Percentiles rank a stretch among this genome's conserved stretches.
phyloP scores from a whole-genome alignment of 805 yeast genomes.

The Ogataea paradorogensis region DNA sequence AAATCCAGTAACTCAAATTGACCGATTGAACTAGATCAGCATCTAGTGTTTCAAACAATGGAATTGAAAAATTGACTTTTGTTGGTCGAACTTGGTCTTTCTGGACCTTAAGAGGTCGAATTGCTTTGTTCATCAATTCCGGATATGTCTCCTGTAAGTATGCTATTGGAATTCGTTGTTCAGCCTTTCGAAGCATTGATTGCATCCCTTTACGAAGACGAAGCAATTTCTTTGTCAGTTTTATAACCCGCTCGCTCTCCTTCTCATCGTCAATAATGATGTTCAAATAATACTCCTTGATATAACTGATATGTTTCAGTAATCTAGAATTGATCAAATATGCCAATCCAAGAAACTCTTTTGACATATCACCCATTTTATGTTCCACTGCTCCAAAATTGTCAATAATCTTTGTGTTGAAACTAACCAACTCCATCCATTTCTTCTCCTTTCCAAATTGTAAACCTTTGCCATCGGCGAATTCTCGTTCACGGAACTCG shows the following conservation, averaged over 20 bases:
- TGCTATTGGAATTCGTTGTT: conserved; percentile 13
- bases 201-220: conserved; percentile 14
- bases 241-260: conserved; percentile 1
- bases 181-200: conserved; percentile 18
- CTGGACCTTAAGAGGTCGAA: conserved; percentile 1
- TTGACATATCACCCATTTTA: conserved; percentile 1
- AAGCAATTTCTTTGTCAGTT: conserved; percentile 13
- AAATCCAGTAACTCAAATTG: conserved; percentile 23
- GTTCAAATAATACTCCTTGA: conserved; percentile 3
- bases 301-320: conserved; percentile 5
- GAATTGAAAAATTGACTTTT: conserved; percentile 9
- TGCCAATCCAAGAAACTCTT: conserved; percentile 8
- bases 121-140: conserved; percentile 9
- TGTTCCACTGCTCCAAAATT: conserved; percentile 17
- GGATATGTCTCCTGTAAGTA: conserved; percentile 18
- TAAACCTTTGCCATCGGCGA: background rate
- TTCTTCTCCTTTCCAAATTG: conserved; percentile 14
- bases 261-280: conserved; percentile 6
- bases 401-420: conserved; percentile 20
- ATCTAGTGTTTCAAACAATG: conserved; percentile 9
- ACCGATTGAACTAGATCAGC: conserved; percentile 13
- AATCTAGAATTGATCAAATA: conserved; percentile 13
- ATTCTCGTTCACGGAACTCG: conserved; percentile 24
- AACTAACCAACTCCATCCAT: conserved; percentile 20
- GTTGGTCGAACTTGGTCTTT: conserved; percentile 3